Evolutionary conservation across 805 yeast genomes (phyloP).

Genomic region (Kluyveromyces siamensis): DNA sequence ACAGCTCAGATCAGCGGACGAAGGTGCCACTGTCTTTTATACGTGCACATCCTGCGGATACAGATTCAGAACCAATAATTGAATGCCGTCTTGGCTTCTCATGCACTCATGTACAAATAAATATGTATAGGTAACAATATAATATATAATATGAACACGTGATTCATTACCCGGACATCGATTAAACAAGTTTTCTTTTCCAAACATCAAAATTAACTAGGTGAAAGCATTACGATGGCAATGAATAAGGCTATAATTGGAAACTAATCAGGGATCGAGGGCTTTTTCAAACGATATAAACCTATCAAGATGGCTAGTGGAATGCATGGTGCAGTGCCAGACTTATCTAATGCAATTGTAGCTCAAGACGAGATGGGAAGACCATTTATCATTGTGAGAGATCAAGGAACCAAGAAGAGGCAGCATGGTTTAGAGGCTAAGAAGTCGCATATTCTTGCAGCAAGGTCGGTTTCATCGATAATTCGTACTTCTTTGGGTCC

Average conservation of each 20-base stretch:
- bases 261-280: background rate
- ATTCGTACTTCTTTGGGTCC: conserved; percentile 94
- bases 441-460: conserved; percentile 86
- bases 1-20: conserved; percentile 96
- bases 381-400: conserved; percentile 95
- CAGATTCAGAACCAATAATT: conserved; percentile 90
- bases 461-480: conserved; percentile 87
- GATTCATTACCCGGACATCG: background rate
- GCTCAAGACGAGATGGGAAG: conserved; percentile 99
- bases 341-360: conserved; percentile 94
- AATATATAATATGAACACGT: background rate
- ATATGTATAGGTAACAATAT: background rate
- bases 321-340: conserved; percentile 45
- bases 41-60: conserved; percentile 92
- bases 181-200: background rate
- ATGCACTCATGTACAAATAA: background rate
- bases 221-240: background rate
- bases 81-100: conserved; percentile 5
- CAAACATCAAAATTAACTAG: background rate
- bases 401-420: conserved; percentile 56
- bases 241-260: too few relatives aligned
- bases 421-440: conserved; percentile 72
- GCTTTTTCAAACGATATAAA: background rate
- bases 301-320: background rate
- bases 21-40: conserved; percentile 98